Percentiles rank a stretch among this genome's conserved stretches.
These are phyloP conservation scores for Saccharomycopsis microspora DNA, from an alignment of 805 yeast species.

Conservation along the genomic window DNA sequence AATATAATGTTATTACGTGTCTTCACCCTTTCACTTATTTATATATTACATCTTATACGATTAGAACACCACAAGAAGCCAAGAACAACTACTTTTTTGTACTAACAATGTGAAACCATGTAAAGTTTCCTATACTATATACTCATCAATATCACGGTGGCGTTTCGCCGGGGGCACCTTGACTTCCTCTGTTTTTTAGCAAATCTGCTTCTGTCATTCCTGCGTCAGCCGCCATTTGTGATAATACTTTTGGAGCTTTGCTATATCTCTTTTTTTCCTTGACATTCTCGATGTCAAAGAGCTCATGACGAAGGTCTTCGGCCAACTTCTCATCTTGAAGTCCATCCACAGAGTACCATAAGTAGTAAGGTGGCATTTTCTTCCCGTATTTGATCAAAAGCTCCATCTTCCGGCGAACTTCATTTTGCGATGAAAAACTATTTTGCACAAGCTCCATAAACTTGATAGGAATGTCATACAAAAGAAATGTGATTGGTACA, in stretches of 20 bases:
- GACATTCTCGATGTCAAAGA: constrained; percentile 41
- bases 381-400: constrained; percentile 47
- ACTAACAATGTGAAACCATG: too few relatives aligned
- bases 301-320: constrained; percentile 47
- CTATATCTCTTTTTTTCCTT: constrained; percentile 11
- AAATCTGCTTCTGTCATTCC: too few relatives aligned
- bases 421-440: constrained; percentile 47
- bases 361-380: constrained; percentile 46
- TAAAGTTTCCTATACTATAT: too few relatives aligned
- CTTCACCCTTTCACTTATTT: too few relatives aligned
- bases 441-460: constrained; percentile 53
- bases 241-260: not conserved
- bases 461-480: constrained; percentile 55
- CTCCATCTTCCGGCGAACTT: constrained; percentile 53
- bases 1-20: too few relatives aligned
- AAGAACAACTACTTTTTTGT: too few relatives aligned
- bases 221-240: too few relatives aligned
- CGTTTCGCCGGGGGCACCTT: too few relatives aligned
- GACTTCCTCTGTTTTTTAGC: too few relatives aligned
- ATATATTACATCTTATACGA: too few relatives aligned
- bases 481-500: constrained; percentile 55
- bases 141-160: too few relatives aligned
- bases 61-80: too few relatives aligned
- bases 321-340: constrained; percentile 55
- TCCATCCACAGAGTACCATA: constrained; percentile 83